Evolutionary conservation across 768 basidiomycete species (phyloP), one percentile per base, ranked within the genome.

Genomic region (Lentinula sp.): DNA sequence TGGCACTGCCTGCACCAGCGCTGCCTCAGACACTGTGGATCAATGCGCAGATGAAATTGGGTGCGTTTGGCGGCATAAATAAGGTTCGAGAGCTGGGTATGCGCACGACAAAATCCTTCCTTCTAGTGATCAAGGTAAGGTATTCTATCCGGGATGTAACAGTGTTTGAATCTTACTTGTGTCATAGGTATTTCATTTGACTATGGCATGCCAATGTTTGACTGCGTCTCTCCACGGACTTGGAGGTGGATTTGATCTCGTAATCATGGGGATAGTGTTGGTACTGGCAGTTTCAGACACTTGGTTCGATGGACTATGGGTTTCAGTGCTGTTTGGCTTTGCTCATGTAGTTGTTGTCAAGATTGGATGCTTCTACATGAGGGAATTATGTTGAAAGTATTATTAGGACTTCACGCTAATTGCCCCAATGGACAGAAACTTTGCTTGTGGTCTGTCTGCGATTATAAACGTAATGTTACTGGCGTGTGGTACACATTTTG

Each of bases 101-200:
- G 54, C 66, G 66, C 57, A 56, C 63, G 10, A 35, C 67, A 41
- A 72, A 73, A 63, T 70, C 71, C 18, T 69, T 66, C 51, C 62
- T 74, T 7, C 64, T 74, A 41, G 61, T 69, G 23, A 57, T 64
- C 36, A 74, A 74, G 66, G 73, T 71, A 48, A 7, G 63, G 61
- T 23, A 8, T 20, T 18, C 42, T 28, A 4, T 32, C 42, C n/a
- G 12, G 63, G 23, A 62, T 37, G 1, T 45, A 23, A 39, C 23
- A 35, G 7, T 61, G 28, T 10, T 20, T 3, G 3, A 4, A 32
- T 32, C 20, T 51, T 42, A 23, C 13, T 7, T 42, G 9, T 43
- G 28, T 46, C 41, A 35, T 20, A 63, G 62, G 52, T 63, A 9
- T 13, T 52, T 13, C 59, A 57, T 32, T 41, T 72, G 4, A 18